phyloP scores from a whole-genome alignment of 495 filamentous ascomycete species.

The Hypoxylon fuscum region DNA sequence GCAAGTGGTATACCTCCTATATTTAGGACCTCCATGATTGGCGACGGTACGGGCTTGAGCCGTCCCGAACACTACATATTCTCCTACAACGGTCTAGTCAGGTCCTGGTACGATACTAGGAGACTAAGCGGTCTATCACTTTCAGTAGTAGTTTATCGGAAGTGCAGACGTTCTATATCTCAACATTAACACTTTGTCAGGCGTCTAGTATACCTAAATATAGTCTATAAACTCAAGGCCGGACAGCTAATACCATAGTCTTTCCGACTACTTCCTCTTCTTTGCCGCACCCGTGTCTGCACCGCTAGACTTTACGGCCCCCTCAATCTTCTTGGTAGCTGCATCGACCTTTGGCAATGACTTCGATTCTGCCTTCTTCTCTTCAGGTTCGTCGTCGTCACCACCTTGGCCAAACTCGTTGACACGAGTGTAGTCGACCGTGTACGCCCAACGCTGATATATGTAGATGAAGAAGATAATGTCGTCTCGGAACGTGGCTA shows the following conservation, averaged over 20 bases:
- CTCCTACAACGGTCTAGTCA: too few relatives aligned
- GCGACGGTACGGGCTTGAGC: slow-evolving; percentile 8
- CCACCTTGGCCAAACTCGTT: slow-evolving; percentile 99
- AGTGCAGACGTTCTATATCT: too few relatives aligned
- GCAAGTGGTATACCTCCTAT: slow-evolving; percentile 1
- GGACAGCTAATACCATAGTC: neutral
- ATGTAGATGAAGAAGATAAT: slow-evolving; percentile 98
- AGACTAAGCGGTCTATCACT: too few relatives aligned
- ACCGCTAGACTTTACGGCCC: slow-evolving; percentile 50
- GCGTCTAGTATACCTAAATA: neutral
- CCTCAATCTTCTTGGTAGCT: slow-evolving; percentile 33
- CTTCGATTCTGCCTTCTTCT: slow-evolving; percentile 36
- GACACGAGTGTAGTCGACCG: slow-evolving; percentile 88
- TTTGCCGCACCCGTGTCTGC: slow-evolving; percentile 54
- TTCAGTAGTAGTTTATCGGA: too few relatives aligned
- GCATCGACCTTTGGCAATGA: slow-evolving; percentile 34
- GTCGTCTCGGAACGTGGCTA: slow-evolving; percentile 93
- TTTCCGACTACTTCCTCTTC: slow-evolving; percentile 55
- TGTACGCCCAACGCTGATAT: slow-evolving; percentile 95
- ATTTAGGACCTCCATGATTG: slow-evolving; percentile 17
- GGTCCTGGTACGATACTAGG: too few relatives aligned
- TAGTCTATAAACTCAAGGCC: neutral
- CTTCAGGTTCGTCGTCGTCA: slow-evolving; percentile 67
- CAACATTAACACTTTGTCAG: neutral
- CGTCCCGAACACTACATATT: neutral